Base-by-base conservation (phyloP, 208 protist species). In the Trypanosoma vivax region DNA sequence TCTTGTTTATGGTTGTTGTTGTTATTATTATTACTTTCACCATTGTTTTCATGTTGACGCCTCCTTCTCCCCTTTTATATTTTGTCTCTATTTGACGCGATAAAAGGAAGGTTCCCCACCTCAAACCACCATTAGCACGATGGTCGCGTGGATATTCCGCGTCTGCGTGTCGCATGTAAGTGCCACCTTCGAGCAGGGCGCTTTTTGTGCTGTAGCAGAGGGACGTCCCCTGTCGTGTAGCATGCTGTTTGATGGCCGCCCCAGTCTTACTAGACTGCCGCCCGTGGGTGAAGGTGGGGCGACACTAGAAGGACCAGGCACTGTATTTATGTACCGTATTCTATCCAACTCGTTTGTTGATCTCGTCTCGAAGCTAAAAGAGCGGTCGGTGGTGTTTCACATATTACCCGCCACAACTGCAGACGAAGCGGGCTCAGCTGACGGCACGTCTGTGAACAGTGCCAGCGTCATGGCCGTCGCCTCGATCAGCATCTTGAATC, bases 291-390 rank as follows among this genome's bases (percentile, higher is more conserved):
- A n/a, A n/a, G n/a, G n/a, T n/a, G n/a, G n/a, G n/a, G n/a, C n/a
- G n/a, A 7, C 5, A 24, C 2, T 5, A 50, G 30, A 18, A 30
- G 50, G 30, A 6, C 11, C 3, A 10, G 9, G 0, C 1, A 1
- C 28, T 18, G 21, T 31, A 24, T 60, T 60, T 31, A 49, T 9
- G 11, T 60, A 50, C 37, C 53, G 42, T 42, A 41, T 60, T 14
- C n/a, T 14, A 16, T 11, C 30, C 38, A 2, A 21, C n/a, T 18
- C 53, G 7, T 11, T 50, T n/a, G 9, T n/a, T 5, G 42, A 60
- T 18, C 42, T 60, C 21, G 40, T 40, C 23, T 14, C n/a, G 19
- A 43, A 33, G 28, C 31, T 60, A 5, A 50, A 19, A 24, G 42
- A 60, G 28, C 40, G 53, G n/a, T 11, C 1, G 19, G 28, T 21